Conservation (phyloP, 2,329 filamentous ascomycete species). For the Cladophialophora psammophila region DNA sequence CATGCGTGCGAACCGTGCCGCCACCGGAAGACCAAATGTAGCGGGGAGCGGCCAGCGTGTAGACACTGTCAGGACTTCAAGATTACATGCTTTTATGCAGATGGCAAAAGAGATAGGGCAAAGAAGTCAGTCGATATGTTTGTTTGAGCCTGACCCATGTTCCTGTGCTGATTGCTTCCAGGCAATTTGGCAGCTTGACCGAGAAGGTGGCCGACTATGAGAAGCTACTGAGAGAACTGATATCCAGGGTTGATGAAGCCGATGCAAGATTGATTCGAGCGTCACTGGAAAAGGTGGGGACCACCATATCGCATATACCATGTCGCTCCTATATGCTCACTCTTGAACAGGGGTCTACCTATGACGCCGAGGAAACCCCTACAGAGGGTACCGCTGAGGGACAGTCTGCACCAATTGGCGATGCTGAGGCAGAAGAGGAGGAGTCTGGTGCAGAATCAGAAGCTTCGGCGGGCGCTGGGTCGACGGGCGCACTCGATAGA, state of each 20-base stretch:
- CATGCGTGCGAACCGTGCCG: conserved; percentile 53
- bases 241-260: conserved; percentile 44
- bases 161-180: conserved; percentile 34
- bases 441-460: conserved; percentile 39
- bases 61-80: conserved; percentile 51
- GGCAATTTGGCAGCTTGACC: conserved; percentile 50
- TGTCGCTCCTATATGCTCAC: conserved; percentile 14
- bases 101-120: conserved; percentile 53
- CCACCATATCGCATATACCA: neutral
- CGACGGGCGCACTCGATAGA: conserved; percentile 54
- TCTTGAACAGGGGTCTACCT: conserved; percentile 18
- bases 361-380: conserved; percentile 34
- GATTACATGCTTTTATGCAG: conserved; percentile 50
- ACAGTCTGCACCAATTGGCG: conserved; percentile 32
- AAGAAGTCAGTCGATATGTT: conserved; percentile 47
- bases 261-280: conserved; percentile 47
- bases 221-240: conserved; percentile 48
- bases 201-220: conserved; percentile 52
- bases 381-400: conserved; percentile 27
- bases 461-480: conserved; percentile 45
- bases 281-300: conserved; percentile 49
- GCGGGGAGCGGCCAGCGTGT: conserved; percentile 51
- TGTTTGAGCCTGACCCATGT: conserved; percentile 12
- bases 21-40: conserved; percentile 54
- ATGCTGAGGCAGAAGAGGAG: conserved; percentile 38